A percentile compares a stretch with the other conserved stretches of the same genome.
phyloP scores from a whole-genome alignment of 192 early-diverging fungal genomes.

The Podila verticillata region DNA sequence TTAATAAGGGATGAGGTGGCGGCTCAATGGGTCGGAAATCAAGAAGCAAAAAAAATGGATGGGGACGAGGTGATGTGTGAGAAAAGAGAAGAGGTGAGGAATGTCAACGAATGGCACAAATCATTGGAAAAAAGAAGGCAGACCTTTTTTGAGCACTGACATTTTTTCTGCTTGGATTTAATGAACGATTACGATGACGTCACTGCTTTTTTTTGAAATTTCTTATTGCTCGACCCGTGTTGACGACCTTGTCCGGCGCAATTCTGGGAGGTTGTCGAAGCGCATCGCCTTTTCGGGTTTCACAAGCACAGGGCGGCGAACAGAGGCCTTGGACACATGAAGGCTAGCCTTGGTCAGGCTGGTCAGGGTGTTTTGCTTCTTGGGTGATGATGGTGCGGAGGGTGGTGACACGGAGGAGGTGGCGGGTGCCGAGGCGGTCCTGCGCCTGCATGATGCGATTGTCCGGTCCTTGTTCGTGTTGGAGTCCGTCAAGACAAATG shows the following conservation, averaged over 20 bases:
- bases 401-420: not conserved
- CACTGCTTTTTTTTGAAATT: not conserved
- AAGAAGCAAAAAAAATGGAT: no score
- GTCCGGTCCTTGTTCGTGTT: not conserved
- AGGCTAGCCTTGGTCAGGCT: not conserved
- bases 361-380: slow-evolving; percentile 11
- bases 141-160: no score
- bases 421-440: not conserved
- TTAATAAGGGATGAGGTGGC: no score
- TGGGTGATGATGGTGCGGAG: slow-evolving; percentile 10
- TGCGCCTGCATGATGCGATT: slow-evolving; percentile 6
- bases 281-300: not conserved
- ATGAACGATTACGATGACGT: not conserved
- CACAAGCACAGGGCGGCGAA: not conserved
- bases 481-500: not conserved
- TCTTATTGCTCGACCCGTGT: not conserved
- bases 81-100: no score
- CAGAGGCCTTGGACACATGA: slow-evolving; percentile 12
- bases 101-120: no score
- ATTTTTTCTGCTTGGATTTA: no score
- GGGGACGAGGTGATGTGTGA: no score
- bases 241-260: slow-evolving; percentile 19
- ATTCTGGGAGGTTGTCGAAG: not conserved
- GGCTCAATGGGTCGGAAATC: no score
- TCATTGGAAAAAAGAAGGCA: no score